Conservation (phyloP, 345 rosid genomes). For the Trapa bicornis region DNA sequence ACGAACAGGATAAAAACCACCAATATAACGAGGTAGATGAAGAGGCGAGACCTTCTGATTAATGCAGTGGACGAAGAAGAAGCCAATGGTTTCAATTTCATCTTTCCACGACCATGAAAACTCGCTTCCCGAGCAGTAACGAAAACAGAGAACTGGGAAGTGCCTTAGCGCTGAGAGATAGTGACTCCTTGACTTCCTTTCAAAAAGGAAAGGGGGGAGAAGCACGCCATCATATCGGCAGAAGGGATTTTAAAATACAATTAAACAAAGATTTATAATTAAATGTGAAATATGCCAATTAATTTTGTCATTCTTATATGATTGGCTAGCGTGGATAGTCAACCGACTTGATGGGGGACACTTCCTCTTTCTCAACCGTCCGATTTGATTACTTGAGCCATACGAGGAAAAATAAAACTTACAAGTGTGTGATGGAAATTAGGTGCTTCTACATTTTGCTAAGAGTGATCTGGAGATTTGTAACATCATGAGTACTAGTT, state of each 20-base stretch:
- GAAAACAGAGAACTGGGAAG: not conserved
- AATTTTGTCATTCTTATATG: too few species aligned
- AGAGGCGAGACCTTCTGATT: constrained; percentile 45
- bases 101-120: not conserved
- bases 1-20: constrained; percentile 58
- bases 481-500: too few species aligned
- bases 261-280: too few species aligned
- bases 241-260: not conserved
- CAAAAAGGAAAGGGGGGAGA: not conserved
- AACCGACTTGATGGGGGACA: too few species aligned
- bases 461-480: too few species aligned
- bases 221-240: not conserved
- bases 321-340: too few species aligned
- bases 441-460: too few species aligned
- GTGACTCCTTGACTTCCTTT: too few species aligned
- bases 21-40: constrained; percentile 57
- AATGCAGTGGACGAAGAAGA: constrained; percentile 26
- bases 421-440: too few species aligned
- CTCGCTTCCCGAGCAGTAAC: not conserved
- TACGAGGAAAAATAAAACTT: too few species aligned
- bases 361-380: not conserved
- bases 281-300: too few species aligned
- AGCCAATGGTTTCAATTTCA: constrained; percentile 34
- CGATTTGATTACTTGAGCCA: not conserved
- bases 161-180: too few species aligned